These are phyloP conservation scores for Candida anglica DNA, from an alignment of 805 yeast genomes.

Conservation along the genomic window DNA sequence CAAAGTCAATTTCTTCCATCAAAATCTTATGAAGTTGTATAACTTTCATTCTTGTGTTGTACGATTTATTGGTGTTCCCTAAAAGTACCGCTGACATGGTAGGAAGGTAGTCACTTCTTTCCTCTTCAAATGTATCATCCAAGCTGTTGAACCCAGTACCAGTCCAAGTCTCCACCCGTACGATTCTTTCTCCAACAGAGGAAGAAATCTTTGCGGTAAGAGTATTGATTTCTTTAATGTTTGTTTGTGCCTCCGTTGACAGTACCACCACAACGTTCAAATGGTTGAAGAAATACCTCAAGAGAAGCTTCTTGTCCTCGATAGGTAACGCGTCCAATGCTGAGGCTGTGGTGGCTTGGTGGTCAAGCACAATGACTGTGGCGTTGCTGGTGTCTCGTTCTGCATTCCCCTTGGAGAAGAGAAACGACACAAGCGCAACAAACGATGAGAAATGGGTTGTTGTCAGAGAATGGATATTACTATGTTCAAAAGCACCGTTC, in stretches of 20 bases:
- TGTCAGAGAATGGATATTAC: no score
- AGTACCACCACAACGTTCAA: conserved; percentile 27
- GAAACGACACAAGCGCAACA: conserved; percentile 14
- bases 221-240: background rate
- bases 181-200: conserved; percentile 24
- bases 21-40: conserved; percentile 20
- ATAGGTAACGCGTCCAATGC: conserved; percentile 22
- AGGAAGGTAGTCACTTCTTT: conserved; percentile 12
- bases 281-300: conserved; percentile 35
- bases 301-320: conserved; percentile 26
- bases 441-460: conserved; percentile 6
- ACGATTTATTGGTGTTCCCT: conserved; percentile 21
- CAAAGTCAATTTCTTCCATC: conserved; percentile 27
- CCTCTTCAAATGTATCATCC: conserved; percentile 14
- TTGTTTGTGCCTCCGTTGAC: conserved; percentile 1
- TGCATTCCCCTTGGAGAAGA: conserved; percentile 27
- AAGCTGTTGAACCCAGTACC: conserved; percentile 26
- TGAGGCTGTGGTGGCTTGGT: no score
- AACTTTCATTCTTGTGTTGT: conserved; percentile 16
- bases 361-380: conserved; percentile 19
- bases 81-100: conserved; percentile 33
- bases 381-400: conserved; percentile 32
- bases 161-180: conserved; percentile 42
- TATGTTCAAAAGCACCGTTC: no score
- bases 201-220: background rate